phyloP scores from a whole-genome alignment of 2,329 filamentous ascomycete species.

The Ophiostoma angusticollis region DNA sequence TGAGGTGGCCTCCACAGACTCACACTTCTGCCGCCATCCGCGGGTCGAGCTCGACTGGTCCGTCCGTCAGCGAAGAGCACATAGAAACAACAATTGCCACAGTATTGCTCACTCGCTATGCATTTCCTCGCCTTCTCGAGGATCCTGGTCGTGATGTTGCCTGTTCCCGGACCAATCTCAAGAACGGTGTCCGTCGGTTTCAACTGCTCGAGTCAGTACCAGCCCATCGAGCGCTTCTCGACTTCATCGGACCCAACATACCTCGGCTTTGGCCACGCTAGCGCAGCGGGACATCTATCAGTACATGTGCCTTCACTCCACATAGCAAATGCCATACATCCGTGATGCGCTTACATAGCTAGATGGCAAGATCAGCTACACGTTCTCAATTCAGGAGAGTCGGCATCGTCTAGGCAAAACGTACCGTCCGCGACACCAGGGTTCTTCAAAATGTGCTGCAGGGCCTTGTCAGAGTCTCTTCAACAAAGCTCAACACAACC shows the following conservation, averaged over 20 bases:
- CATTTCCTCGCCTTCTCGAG: slow-evolving; percentile 72
- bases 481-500: not conserved
- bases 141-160: slow-evolving; percentile 78
- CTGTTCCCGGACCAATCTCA: slow-evolving; percentile 75
- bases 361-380: not conserved
- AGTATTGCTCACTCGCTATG: slow-evolving; percentile 45
- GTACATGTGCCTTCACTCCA: no score
- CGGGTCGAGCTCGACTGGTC: slow-evolving; percentile 76
- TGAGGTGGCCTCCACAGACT: slow-evolving; percentile 44
- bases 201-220: slow-evolving; percentile 41
- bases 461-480: not conserved
- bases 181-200: slow-evolving; percentile 86
- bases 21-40: slow-evolving; percentile 85
- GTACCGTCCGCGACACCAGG: slow-evolving; percentile 17
- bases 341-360: slow-evolving; percentile 16
- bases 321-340: no score
- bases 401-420: not conserved
- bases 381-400: not conserved
- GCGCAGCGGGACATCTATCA: not conserved
- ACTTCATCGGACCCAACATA: no score
- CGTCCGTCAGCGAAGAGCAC: not conserved
- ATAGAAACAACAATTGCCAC: not conserved
- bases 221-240: not conserved
- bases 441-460: slow-evolving; percentile 64
- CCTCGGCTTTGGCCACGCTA: slow-evolving; percentile 14